These are phyloP conservation scores for Acacia confusa DNA, from an alignment of 306 rosid genomes.

Conservation along the genomic window DNA sequence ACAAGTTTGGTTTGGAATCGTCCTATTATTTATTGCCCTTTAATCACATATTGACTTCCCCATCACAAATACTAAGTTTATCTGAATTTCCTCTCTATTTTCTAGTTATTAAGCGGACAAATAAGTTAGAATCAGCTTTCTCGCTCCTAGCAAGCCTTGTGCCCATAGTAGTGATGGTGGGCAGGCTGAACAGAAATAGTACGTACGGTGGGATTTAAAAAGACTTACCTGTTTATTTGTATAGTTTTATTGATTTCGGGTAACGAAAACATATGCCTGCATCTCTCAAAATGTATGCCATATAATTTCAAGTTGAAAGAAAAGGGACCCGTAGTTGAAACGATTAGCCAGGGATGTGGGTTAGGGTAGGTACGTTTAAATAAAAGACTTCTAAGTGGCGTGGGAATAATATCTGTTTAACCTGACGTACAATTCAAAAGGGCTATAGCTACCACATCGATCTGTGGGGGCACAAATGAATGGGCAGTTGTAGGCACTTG, in stretches of 20 bases:
- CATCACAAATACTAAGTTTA: neutral
- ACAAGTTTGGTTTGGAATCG: neutral
- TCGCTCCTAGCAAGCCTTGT: neutral
- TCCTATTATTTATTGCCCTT: neutral
- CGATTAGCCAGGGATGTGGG: neutral
- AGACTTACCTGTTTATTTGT: neutral
- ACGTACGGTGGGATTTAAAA: neutral
- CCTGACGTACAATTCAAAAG: no score
- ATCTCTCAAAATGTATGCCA: neutral
- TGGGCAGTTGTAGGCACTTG: no score
- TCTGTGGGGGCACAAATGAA: no score
- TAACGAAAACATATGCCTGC: neutral
- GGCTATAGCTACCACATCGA: no score
- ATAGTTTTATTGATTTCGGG: neutral
- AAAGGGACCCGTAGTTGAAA: neutral
- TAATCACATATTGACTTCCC: neutral
- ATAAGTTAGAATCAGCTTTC: neutral
- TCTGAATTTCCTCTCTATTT: neutral
- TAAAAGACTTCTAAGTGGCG: no score
- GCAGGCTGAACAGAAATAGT: no score
- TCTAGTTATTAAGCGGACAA: neutral
- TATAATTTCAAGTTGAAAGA: neutral
- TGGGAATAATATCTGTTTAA: no score
- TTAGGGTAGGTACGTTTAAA: no score
- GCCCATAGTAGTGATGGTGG: neutral